Base-by-base conservation (phyloP, 495 filamentous ascomycete species). In the Platismatia glauca region DNA sequence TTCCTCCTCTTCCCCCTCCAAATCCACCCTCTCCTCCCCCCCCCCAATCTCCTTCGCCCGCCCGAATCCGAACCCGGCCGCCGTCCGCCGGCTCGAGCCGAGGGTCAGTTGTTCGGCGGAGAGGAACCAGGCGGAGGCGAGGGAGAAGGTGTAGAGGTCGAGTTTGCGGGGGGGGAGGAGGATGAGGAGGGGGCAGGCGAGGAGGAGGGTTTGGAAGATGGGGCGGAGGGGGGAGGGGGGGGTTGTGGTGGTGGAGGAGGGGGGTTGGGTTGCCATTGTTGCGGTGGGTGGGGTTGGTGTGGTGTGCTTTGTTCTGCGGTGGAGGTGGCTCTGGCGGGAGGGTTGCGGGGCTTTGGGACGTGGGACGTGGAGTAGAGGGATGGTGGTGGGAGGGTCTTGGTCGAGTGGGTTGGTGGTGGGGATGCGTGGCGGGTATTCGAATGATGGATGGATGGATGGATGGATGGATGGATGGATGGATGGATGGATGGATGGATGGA, bases 121-220 rank as follows among this genome's bases (percentile, higher is more conserved):
- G 65, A 82, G 74, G 58, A 81, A 73, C 75, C 84, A 89, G 11
- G 82, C 77, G 60, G 76, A 75, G 48, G 75, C 76, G 4, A 89
- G 80, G 22, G 84, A 79, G 65, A 89, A 76, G 62, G 87, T 78
- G 48, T 79, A 72, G 59, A 76, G 71, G 71, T 81, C 89, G 52
- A 95, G 75, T 71, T 89, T 90, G 50, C 91, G 87, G 0, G 90
- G 89, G 5, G 93, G 93, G 18, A 96, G 79, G 62, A 83, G 74
- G 57, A 88, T 80, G 41, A 90, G 82, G 58, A 88, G 67, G 2
- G 92, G 90, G 43, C 84, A 84, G 34, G 82, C 77, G 60, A 95
- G 66, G 58, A 93, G 77, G 68, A 87, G 81, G 58, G 73, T 79
- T 12, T 86, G 68, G 71, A 81, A 84, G 70, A 79, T 73, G 43